phyloP scores from a whole-genome alignment of 176 grass and related monocot species.

The Zea luxurians region DNA sequence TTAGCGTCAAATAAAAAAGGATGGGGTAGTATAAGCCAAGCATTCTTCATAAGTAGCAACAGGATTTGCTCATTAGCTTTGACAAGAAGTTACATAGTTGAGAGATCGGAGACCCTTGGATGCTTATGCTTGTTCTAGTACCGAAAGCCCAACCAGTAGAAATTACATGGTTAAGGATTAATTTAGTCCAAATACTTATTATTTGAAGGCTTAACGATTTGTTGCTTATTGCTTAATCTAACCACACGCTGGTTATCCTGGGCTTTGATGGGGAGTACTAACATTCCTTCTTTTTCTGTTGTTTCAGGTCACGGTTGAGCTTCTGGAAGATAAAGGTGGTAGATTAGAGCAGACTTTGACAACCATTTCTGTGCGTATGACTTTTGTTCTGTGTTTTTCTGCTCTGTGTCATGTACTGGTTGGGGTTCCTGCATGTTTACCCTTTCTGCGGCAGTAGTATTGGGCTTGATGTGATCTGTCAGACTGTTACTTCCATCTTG shows the following conservation, averaged over 20 bases:
- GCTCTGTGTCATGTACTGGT: not conserved
- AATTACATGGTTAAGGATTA: not conserved
- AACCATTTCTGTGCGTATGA: constrained; percentile 7
- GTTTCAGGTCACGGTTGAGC: constrained; percentile 30
- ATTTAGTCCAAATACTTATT: not conserved
- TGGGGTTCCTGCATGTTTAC: not conserved
- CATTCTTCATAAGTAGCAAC: not conserved
- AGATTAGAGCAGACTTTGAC: constrained; percentile 10
- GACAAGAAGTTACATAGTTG: not conserved
- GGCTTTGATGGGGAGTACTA: not conserved
- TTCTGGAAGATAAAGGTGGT: not conserved
- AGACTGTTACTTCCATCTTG: not conserved
- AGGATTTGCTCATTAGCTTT: constrained; percentile 27
- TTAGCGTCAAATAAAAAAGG: no score
- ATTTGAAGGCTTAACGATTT: not conserved
- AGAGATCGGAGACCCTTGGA: not conserved
- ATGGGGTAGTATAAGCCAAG: no score
- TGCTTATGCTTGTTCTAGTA: constrained; percentile 16
- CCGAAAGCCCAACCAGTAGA: not conserved
- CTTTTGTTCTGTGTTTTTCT: not conserved
- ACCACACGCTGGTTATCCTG: not conserved
- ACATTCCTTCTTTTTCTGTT: not conserved
- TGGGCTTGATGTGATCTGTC: not conserved
- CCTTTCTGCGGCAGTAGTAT: not conserved
- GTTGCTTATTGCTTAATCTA: constrained; percentile 8